phyloP scores from a whole-genome alignment of 192 early-diverging fungal genomes.

The Mortierella alpina region DNA sequence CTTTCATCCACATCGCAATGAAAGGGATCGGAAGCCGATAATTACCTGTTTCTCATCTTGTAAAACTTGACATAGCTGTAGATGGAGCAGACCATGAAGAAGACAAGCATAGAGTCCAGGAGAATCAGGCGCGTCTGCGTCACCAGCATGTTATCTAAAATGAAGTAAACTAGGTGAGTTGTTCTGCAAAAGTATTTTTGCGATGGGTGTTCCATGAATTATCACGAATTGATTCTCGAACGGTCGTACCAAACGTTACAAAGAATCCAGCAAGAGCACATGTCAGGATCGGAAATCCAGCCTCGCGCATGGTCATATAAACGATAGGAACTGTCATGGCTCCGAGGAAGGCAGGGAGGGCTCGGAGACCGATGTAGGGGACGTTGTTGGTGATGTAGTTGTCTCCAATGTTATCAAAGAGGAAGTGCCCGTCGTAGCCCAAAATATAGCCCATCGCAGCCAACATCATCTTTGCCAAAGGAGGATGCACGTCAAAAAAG shows the following conservation, averaged over 20 bases:
- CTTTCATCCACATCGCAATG: not conserved
- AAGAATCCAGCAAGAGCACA: slow-evolving; percentile 80
- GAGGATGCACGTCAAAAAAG: slow-evolving; percentile 98
- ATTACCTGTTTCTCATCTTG: slow-evolving; percentile 68
- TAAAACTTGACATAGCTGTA: slow-evolving; percentile 92
- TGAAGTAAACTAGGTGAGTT: not conserved
- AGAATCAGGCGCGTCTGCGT: slow-evolving; percentile 93
- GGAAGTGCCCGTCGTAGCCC: slow-evolving; percentile 95
- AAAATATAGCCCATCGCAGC: slow-evolving; percentile 84
- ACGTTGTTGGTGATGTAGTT: slow-evolving; percentile 90
- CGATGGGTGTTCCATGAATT: not conserved
- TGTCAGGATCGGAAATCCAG: slow-evolving; percentile 83
- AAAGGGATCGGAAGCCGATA: slow-evolving; percentile 1
- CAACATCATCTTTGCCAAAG: slow-evolving; percentile 92
- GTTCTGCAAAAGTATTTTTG: not conserved
- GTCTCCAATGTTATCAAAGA: slow-evolving; percentile 95
- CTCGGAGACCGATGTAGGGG: slow-evolving; percentile 87
- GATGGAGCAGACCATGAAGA: slow-evolving; percentile 87
- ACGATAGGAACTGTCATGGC: slow-evolving; percentile 79
- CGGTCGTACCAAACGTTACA: slow-evolving; percentile 80
- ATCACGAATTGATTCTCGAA: not conserved
- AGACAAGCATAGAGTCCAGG: slow-evolving; percentile 92
- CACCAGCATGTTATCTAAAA: slow-evolving; percentile 88
- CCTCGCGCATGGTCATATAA: slow-evolving; percentile 88
- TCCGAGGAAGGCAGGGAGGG: slow-evolving; percentile 83